Evolutionary conservation across 169 alveolate genomes (phyloP).

Genomic region (Theileria orientalis): DNA sequence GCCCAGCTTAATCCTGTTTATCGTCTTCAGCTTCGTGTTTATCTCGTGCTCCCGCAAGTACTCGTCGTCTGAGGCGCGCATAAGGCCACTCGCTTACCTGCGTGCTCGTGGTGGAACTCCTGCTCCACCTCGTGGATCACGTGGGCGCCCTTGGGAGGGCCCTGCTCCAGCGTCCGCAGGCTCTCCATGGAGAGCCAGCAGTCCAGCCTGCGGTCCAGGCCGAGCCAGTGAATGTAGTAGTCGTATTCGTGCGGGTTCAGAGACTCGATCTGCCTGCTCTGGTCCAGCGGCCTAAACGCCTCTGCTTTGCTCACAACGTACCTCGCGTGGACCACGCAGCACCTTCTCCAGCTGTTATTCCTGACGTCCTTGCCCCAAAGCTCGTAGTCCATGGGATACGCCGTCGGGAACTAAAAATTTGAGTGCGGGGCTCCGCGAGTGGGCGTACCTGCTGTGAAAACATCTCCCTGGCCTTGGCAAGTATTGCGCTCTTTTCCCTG

Average conservation of each 20-base stretch:
- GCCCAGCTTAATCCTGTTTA: constrained; percentile 90
- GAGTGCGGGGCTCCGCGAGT: background rate
- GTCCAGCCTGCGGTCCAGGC: constrained; percentile 84
- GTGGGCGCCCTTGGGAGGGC: constrained; percentile 73
- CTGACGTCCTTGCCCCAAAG: constrained; percentile 74
- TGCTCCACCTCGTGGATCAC: constrained; percentile 61
- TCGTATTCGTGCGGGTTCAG: constrained; percentile 73
- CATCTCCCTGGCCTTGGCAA: constrained; percentile 57
- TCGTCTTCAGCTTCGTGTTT: constrained; percentile 91
- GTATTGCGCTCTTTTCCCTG: constrained; percentile 55
- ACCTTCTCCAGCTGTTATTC: constrained; percentile 67
- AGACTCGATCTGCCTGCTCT: constrained; percentile 11
- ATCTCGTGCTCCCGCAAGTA: constrained; percentile 91
- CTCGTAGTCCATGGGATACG: constrained; percentile 70
- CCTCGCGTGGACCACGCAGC: constrained; percentile 75
- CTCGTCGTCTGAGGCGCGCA: constrained; percentile 82
- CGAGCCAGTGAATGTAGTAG: constrained; percentile 87
- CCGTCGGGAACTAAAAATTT: constrained; percentile 70
- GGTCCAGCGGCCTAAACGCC: constrained; percentile 35
- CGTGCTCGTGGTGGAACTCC: constrained; percentile 78
- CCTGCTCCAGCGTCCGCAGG: constrained; percentile 75
- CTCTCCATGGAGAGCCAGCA: constrained; percentile 85
- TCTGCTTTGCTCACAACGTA: constrained; percentile 21
- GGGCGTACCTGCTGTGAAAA: constrained; percentile 42
- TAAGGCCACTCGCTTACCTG: constrained; percentile 65